Evolutionary conservation across 106 monocot genomes (phyloP), one percentile per base, ranked within the genome.

Genomic region (Chionographis japonica): DNA sequence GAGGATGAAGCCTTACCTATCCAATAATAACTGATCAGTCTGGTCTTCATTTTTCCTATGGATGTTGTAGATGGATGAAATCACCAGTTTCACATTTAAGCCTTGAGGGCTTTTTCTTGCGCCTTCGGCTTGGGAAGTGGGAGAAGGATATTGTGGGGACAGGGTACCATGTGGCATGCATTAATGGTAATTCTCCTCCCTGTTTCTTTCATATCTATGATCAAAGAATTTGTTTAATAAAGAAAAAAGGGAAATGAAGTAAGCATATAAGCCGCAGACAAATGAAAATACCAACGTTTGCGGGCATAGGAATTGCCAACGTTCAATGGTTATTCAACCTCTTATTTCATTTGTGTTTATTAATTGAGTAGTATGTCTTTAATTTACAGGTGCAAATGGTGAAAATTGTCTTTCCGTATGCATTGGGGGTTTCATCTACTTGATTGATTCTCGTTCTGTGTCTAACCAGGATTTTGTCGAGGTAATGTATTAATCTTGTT

Each of bases 401-500:
- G 71, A 75, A 27, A 75, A 79, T 16, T 52, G 50, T 60, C 61
- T 91, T 59, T 74, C 79, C 18, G 87, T 91, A 36, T 46, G 65
- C 55, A 74, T 91, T 55, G 77, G 84, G n/a, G 59, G 59, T 42
- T 71, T 75, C 17, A 68, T 69, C 40, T 84, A 72, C 68, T 53
- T 38, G 12, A 68, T 91, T 27, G 79, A 81, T 40, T 57, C 56
- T 37, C 57, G 81, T 12, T 81, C 77, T 63, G 71, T 91, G 50
- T 91, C 91, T 6, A 87, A 91, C 60, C 63, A 84, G 61, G 84
- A 84, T 57, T 91, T 84, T 64, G 49, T 58, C 15, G 77, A 91
- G 91, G 91, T 91, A 84, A 75, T 43, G 18, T 50, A 40, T 64
- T 15, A 8, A 54, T 14, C 18, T 40, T 13, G 16, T 5, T 4